Conservation (phyloP, 164 flowering plant genomes). For the Nymphaea colorata region DNA sequence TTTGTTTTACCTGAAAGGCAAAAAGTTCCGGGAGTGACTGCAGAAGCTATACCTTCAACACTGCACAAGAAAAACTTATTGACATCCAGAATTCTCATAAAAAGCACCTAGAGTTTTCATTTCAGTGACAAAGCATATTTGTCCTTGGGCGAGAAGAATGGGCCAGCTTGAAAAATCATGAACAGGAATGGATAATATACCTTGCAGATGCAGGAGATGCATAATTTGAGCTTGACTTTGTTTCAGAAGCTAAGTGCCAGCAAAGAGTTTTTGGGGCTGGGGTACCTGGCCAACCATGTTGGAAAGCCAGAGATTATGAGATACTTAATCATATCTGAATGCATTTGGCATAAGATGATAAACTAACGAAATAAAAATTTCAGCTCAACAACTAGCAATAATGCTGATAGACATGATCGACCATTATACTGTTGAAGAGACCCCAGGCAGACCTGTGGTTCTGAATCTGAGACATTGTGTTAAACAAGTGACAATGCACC, state of each 20-base stretch:
- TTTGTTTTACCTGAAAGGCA: neutral
- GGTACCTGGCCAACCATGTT: slow-evolving; percentile 22
- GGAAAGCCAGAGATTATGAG: neutral
- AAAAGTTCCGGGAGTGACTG: neutral
- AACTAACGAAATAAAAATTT: neutral
- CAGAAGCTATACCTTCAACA: neutral
- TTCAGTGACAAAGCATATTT: neutral
- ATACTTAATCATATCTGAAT: too few relatives aligned
- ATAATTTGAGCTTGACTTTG: slow-evolving; percentile 47
- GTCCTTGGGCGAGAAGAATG: neutral
- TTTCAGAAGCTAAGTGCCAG: slow-evolving; percentile 89
- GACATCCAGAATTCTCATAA: neutral
- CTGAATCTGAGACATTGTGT: neutral
- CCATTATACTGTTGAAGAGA: too few relatives aligned
- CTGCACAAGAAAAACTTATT: neutral
- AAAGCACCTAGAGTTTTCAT: neutral
- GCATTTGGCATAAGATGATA: neutral
- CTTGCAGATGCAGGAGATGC: slow-evolving; percentile 14
- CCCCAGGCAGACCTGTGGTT: neutral
- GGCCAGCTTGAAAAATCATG: neutral
- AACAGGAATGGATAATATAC: neutral
- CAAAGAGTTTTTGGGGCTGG: slow-evolving; percentile 74
- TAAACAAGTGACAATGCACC: too few relatives aligned
- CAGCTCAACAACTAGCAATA: too few relatives aligned
- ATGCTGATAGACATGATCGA: too few relatives aligned